A percentile compares a stretch with the other conserved stretches of the same genome.
Conservation (phyloP, 1,284 basidiomycete genomes). For the Chondrostereum purpureum region DNA sequence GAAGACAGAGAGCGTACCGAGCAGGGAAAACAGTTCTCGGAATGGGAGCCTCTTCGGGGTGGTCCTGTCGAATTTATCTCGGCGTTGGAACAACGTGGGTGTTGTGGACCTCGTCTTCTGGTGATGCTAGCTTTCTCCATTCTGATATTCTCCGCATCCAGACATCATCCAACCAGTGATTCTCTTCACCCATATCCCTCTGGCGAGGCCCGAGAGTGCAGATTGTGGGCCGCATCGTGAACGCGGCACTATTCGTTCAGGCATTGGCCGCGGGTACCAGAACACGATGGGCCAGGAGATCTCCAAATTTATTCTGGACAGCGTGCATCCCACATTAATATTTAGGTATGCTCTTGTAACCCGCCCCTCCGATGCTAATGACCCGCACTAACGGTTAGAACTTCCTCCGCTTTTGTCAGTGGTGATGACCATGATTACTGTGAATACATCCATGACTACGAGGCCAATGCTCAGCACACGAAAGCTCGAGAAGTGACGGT, state of each 20-base stretch:
- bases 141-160: too few relatives aligned
- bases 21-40: slow-evolving; percentile 35
- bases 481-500: slow-evolving; percentile 68
- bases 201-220: slow-evolving; percentile 64
- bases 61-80: slow-evolving; percentile 63
- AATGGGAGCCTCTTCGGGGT: slow-evolving; percentile 50
- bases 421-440: slow-evolving; percentile 91
- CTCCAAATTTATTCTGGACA: slow-evolving; percentile 62
- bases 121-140: too few relatives aligned
- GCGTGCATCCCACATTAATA: slow-evolving; percentile 57
- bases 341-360: slow-evolving; percentile 50
- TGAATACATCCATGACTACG: slow-evolving; percentile 55
- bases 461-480: slow-evolving; percentile 19
- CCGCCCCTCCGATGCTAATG: not conserved
- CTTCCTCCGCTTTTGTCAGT: slow-evolving; percentile 29
- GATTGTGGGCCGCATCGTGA: slow-evolving; percentile 75
- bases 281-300: slow-evolving; percentile 73
- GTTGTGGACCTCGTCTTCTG: slow-evolving; percentile 30
- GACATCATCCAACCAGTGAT: slow-evolving; percentile 25
- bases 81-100: slow-evolving; percentile 42
- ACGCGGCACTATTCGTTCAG: slow-evolving; percentile 62
- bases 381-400: too few relatives aligned
- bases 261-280: slow-evolving; percentile 78
- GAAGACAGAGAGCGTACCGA: slow-evolving; percentile 66
- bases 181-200: slow-evolving; percentile 25